phyloP scores from a whole-genome alignment of 352 stramenopile species.

The Phytopythium kandeliae region DNA sequence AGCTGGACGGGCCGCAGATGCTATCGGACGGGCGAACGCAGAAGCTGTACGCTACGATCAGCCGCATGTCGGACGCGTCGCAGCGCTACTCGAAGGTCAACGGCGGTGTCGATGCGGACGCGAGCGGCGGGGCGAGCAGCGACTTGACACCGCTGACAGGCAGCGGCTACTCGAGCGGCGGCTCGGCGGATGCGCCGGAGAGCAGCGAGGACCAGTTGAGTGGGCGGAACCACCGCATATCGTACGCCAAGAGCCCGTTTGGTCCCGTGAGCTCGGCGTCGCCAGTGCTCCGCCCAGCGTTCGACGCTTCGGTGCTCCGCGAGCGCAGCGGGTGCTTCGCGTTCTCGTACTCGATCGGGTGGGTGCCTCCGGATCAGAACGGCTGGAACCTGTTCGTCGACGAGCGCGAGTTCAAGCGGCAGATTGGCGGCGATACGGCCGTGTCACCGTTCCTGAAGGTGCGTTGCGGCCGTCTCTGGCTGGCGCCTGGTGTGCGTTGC shows the following conservation, averaged over 20 bases:
- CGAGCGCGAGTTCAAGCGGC: slow-evolving; percentile 70
- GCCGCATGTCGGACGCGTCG: slow-evolving; percentile 42
- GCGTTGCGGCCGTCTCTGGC: neutral
- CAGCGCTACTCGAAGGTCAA: slow-evolving; percentile 46
- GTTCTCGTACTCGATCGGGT: slow-evolving; percentile 49
- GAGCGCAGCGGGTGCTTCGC: slow-evolving; percentile 66
- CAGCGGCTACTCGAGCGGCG: slow-evolving; percentile 7
- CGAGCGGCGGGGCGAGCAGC: neutral
- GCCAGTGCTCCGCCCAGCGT: slow-evolving; percentile 32
- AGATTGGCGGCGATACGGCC: slow-evolving; percentile 53
- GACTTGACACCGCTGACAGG: slow-evolving; percentile 1
- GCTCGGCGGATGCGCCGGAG: neutral
- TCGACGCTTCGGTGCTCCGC: slow-evolving; percentile 18
- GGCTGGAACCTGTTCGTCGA: slow-evolving; percentile 77
- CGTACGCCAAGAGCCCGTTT: slow-evolving; percentile 14
- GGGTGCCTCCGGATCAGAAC: slow-evolving; percentile 37
- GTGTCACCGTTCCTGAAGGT: slow-evolving; percentile 73
- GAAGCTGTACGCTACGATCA: slow-evolving; percentile 40
- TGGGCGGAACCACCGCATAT: neutral
- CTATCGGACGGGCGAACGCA: slow-evolving; percentile 52
- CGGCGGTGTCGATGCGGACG: neutral
- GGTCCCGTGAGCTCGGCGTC: slow-evolving; percentile 25
- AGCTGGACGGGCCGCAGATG: slow-evolving; percentile 41
- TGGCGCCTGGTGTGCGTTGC: slow-evolving; percentile 1
- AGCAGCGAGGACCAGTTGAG: neutral